Conservation (phyloP, 1,284 basidiomycete species). For the Clitocybe nebularis region DNA sequence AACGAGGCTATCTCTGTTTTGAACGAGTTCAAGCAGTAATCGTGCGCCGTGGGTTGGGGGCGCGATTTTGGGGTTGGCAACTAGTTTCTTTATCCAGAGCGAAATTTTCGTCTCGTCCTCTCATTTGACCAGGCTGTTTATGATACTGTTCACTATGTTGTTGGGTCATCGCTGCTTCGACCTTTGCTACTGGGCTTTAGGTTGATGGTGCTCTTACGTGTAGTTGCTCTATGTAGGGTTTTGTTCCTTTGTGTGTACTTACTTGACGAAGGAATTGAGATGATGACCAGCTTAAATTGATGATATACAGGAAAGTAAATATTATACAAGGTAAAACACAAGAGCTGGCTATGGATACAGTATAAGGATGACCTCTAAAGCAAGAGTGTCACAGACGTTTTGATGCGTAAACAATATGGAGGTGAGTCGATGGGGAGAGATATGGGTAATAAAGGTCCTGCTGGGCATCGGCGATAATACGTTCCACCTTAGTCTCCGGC, state of each 20-base stretch:
- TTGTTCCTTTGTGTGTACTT: conserved; percentile 55
- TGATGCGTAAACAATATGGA: conserved; percentile 58
- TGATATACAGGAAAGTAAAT: too few species aligned
- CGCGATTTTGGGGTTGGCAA: conserved; percentile 15
- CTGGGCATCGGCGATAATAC: conserved; percentile 56
- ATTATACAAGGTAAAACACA: background rate
- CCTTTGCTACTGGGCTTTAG: conserved; percentile 12
- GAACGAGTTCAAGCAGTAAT: conserved; percentile 70
- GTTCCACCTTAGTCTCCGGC: conserved; percentile 46
- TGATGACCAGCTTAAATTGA: conserved; percentile 26
- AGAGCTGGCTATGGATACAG: conserved; percentile 12
- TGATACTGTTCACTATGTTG: conserved; percentile 23
- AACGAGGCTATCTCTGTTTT: conserved; percentile 82
- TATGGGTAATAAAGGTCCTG: conserved; percentile 59
- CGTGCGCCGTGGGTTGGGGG: conserved; percentile 21
- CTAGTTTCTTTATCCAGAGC: conserved; percentile 17
- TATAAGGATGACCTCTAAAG: conserved; percentile 10
- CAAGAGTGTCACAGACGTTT: conserved; percentile 26
- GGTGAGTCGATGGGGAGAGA: conserved; percentile 43
- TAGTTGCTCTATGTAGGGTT: conserved; percentile 37
- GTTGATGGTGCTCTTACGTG: conserved; percentile 18
- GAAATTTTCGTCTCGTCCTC: conserved; percentile 32
- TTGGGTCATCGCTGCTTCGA: conserved; percentile 16
- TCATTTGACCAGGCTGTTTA: conserved; percentile 25
- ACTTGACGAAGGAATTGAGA: conserved; percentile 57